A percentile compares a stretch with the other conserved stretches of the same genome.
Conservation (phyloP, 2,329 filamentous ascomycete genomes). For the Pyrenochaeta sp. region DNA sequence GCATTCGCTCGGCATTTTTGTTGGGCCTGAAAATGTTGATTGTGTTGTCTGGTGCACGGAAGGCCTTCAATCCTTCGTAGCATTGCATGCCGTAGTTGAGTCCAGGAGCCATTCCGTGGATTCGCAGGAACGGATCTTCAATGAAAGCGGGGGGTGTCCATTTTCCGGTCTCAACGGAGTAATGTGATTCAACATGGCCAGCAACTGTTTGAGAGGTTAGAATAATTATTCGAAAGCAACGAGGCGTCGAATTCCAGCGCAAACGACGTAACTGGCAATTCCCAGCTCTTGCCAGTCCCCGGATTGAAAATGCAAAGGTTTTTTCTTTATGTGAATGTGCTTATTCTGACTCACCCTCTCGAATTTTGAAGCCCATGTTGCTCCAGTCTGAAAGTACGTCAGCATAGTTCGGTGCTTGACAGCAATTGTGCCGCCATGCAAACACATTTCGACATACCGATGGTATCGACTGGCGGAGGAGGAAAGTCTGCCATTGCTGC, state of each 20-base stretch:
- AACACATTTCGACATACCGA: conserved; percentile 59
- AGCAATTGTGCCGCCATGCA: background rate
- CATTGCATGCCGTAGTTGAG: conserved; percentile 97
- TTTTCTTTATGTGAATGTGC: too few relatives aligned
- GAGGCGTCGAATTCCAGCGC: too few relatives aligned
- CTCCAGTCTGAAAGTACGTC: conserved; percentile 72
- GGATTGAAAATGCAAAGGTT: too few relatives aligned
- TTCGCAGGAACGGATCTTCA: conserved; percentile 79
- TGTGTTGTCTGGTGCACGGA: conserved; percentile 75
- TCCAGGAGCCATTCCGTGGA: conserved; percentile 94
- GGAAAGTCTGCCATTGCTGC: conserved; percentile 57
- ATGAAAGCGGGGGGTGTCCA: conserved; percentile 85
- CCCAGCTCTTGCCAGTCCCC: background rate
- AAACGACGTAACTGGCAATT: too few relatives aligned
- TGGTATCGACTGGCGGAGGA: conserved; percentile 77
- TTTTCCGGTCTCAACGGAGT: conserved; percentile 73
- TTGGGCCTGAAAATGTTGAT: conserved; percentile 90
- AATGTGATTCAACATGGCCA: conserved; percentile 90
- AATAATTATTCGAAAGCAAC: background rate
- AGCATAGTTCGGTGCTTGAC: conserved; percentile 5
- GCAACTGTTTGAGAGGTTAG: conserved; percentile 69
- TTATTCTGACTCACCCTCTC: conserved; percentile 72
- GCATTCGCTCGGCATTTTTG: conserved; percentile 83
- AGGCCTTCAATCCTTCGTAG: conserved; percentile 98
- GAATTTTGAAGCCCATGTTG: conserved; percentile 90